phyloP scores from a whole-genome alignment of 1,139 yeast genomes.

The Hansenula sp. region DNA sequence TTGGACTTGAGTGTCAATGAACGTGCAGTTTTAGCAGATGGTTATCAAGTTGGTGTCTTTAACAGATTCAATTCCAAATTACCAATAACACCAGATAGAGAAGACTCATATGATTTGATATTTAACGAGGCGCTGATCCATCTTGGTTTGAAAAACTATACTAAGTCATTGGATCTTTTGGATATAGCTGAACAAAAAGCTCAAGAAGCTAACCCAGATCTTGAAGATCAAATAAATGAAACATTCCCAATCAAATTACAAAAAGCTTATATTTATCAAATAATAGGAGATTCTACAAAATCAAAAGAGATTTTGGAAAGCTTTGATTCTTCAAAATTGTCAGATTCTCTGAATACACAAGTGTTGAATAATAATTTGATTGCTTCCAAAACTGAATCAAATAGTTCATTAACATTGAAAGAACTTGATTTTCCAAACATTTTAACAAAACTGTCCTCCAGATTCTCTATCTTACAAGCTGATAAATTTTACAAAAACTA shows the following conservation, averaged over 20 bases:
- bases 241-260: conserved; percentile 65
- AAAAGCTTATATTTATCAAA: conserved; percentile 58
- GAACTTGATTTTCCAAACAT: conserved; percentile 26
- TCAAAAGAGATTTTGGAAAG: conserved; percentile 38
- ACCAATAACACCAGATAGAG: conserved; percentile 8
- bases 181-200: conserved; percentile 37
- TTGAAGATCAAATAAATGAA: conserved; percentile 37
- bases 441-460: conserved; percentile 13
- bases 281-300: conserved; percentile 37
- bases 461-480: conserved; percentile 19
- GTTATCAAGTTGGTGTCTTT: conserved; percentile 13
- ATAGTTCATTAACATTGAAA: conserved; percentile 22
- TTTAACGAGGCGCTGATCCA: conserved; percentile 67
- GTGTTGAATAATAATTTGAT: conserved; percentile 27
- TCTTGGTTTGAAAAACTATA: conserved; percentile 31
- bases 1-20: conserved; percentile 68
- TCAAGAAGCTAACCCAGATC: conserved; percentile 26
- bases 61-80: conserved; percentile 1
- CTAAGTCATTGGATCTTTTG: conserved; percentile 34
- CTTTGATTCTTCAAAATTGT: conserved; percentile 22
- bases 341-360: conserved; percentile 22
- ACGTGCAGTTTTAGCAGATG: conserved; percentile 60
- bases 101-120: conserved; percentile 46
- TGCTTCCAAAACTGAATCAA: neutral
- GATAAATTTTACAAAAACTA: conserved; percentile 16